Evolutionary conservation across 768 basidiomycete species (phyloP), one percentile per base, ranked within the genome.

Genomic region (Fomitopsis serialis): DNA sequence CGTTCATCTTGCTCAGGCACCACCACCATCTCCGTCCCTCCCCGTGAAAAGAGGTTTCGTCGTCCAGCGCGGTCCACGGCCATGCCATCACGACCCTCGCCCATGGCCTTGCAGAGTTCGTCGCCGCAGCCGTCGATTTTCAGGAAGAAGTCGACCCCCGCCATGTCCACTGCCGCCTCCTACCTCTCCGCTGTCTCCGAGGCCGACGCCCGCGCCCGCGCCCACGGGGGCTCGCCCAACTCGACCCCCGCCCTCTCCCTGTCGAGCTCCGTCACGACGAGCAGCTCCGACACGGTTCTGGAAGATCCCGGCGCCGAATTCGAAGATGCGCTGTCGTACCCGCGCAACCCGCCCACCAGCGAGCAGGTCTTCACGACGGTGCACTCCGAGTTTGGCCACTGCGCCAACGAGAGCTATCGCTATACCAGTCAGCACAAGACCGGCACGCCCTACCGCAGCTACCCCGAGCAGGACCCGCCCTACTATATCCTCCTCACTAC

Each of bases 341-440:
- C 88, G 17, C 62, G 71, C 45, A 72, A 70, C n/a, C 84, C 90
- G 2, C 90, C 90, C 0, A 91, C 86, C 35, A 92, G 89, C 0
- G 85, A 87, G 64, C 85, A 92, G 63, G 76, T 84, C 25, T 89
- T 88, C 67, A 78, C 72, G 37, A 89, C 88, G 12, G 78, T 88
- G 37, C 90, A 98, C 72, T 80, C 89, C 23, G 95, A 98, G 72
- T 98, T 95, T 66, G 95, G 95, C 1, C 92, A 93, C 68, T 93
- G 90, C 63, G 82, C 81, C 23, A 85, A 92, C 62, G 82, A 89
- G 57, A 74, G 74, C 23, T 90, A 81, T 65, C 77, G 92, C n/a
- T 78, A 81, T 59, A 78, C 73, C 12, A 87, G 87, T 1, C 74
- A 80, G 56, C 85, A 91, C 65, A 71, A 76, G 10, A 68, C 70